These are phyloP conservation scores for Backusella luteola DNA, from an alignment of 192 early-diverging fungal species.

Conservation along the genomic window DNA sequence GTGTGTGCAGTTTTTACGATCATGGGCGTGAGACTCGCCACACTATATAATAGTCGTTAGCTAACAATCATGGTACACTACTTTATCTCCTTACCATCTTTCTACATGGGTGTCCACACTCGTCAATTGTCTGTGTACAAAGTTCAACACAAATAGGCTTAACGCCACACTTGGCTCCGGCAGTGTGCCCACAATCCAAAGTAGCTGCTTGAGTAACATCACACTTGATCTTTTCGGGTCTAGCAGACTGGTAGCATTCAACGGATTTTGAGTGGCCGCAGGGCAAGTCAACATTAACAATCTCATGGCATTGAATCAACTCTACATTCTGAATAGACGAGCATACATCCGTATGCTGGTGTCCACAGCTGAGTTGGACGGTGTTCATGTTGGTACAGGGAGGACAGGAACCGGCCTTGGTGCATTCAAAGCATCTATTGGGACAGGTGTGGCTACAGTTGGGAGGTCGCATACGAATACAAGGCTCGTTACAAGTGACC, in stretches of 20 bases:
- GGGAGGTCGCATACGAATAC: constrained; percentile 10
- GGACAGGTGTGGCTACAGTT: constrained; percentile 19
- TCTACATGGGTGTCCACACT: constrained; percentile 24
- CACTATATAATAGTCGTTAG: constrained; percentile 14
- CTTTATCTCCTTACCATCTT: neutral
- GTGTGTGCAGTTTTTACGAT: constrained; percentile 12
- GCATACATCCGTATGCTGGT: neutral
- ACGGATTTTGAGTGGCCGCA: constrained; percentile 23
- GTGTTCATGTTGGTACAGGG: constrained; percentile 4
- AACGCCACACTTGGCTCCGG: neutral
- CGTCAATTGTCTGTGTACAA: constrained; percentile 1
- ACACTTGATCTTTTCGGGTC: neutral
- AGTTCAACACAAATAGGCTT: neutral
- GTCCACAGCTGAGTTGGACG: neutral
- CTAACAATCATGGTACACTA: neutral
- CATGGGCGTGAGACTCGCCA: constrained; percentile 23
- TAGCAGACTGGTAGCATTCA: neutral
- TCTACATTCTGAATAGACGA: neutral
- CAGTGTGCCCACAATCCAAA: neutral
- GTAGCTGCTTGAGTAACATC: neutral
- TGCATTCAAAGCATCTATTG: constrained; percentile 20
- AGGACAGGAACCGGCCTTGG: constrained; percentile 10
- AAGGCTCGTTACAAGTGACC: constrained; percentile 6
- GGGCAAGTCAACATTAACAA: neutral
- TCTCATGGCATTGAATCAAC: neutral